These are phyloP conservation scores for Alternaria arborescens DNA, from an alignment of 2,329 filamentous ascomycete species.

Conservation along the genomic window DNA sequence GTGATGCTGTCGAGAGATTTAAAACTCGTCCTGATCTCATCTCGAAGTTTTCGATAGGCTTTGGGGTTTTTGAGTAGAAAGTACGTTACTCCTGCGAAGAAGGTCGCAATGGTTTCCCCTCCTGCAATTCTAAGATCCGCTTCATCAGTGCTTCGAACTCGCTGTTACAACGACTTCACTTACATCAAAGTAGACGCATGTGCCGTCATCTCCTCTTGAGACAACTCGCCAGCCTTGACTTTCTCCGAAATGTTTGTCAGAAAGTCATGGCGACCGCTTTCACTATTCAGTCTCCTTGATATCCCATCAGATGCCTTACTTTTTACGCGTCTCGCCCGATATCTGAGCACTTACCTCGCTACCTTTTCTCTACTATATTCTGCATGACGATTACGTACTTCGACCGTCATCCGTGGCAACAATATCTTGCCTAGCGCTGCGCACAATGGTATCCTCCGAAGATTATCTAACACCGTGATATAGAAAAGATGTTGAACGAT, in stretches of 20 bases:
- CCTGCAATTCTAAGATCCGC: not conserved
- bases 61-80: not conserved
- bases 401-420: not conserved
- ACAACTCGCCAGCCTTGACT: not conserved
- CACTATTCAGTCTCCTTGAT: not conserved
- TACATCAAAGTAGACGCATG: constrained; percentile 4
- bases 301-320: fast-evolving
- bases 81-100: not conserved
- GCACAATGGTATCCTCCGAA: not conserved
- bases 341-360: not conserved
- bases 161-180: not conserved
- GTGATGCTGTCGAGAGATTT: not conserved
- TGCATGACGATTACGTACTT: not conserved
- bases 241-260: not conserved
- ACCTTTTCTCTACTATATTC: not conserved
- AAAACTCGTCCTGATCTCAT: not conserved
- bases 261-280: not conserved
- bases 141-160: not conserved
- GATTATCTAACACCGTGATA: not conserved
- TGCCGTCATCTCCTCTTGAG: constrained; percentile 2
- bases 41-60: not conserved
- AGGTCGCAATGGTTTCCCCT: not conserved
- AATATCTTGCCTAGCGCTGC: not conserved
- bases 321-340: fast-evolving
- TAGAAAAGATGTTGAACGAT: not conserved